Base-by-base conservation (phyloP, 495 filamentous ascomycete genomes). In the Trichoderma gamsii region DNA sequence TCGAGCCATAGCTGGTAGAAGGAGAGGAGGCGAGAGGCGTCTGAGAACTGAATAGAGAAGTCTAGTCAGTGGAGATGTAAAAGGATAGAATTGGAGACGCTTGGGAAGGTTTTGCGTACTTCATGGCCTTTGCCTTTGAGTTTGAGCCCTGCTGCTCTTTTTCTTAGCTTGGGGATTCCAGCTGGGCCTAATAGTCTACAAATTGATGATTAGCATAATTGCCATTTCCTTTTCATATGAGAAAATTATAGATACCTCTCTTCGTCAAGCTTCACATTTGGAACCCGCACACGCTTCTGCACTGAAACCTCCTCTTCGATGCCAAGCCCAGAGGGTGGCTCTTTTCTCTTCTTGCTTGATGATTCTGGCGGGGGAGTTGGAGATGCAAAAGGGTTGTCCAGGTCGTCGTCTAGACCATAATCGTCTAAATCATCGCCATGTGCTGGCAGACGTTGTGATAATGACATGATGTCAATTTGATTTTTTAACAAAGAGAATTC, bases 1-100 rank as follows among this genome's bases (percentile, higher is more conserved):
- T 99, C 95, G 6, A 98, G 91, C 95, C 95, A 99, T 70, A 96
- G 78, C 75, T 98, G 95, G 75, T 98, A 99, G 73, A 93, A 90
- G 52, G 90, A 89, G 68, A 99, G 84, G 13, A 99, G 83, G 64
- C 88, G 87, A 2, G 89, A 84, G 2, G 92, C 84, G 75, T 99
- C 95, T 38, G 88, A 88, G 76, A 93, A 99, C 92, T 97, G 68
- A 0, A 23, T 23, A 27, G 23, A 41, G 6, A 18, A 1, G 41
- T 11, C 7, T 41, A 41, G 51, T 56, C 2, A 56, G 51, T n/a
- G 21, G n/a, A 1, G 9, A 25, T 21, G 6, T 8, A 52, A 21
- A 21, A 21, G 35, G 13, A 23, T 7, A 11, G n/a, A 41, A 16
- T 23, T 16, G 6, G 16, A 52, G 4, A 27, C 15, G 29, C 29